A percentile compares a stretch with the other conserved stretches of the same genome.
Evolutionary conservation across 129 eudicot genomes (phyloP).

Genomic region (Pseudognaphalium luteoalbum): DNA sequence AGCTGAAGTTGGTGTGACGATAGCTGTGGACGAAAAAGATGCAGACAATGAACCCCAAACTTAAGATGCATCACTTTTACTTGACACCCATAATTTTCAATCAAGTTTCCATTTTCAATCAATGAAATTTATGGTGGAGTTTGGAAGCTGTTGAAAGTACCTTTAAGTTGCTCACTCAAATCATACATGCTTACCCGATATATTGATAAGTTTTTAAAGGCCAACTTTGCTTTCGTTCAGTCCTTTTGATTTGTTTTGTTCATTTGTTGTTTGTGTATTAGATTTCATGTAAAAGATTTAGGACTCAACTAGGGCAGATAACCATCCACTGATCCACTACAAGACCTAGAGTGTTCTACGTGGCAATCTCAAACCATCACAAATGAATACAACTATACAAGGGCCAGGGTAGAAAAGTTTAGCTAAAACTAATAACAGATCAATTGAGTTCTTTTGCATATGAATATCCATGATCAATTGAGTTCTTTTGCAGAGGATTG

Average conservation of each 20-base stretch:
- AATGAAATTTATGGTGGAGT: not conserved
- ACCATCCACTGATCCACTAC: too few relatives aligned
- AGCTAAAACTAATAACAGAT: too few relatives aligned
- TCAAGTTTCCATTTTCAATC: not conserved
- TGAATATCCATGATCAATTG: not conserved
- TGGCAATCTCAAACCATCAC: too few relatives aligned
- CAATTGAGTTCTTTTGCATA: too few relatives aligned
- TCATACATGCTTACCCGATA: not conserved
- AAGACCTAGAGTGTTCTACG: too few relatives aligned
- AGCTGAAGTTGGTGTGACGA: constrained; percentile 71
- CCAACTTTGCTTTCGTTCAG: not conserved
- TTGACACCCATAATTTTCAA: not conserved
- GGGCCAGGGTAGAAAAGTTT: too few relatives aligned
- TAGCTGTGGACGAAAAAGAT: constrained; percentile 29
- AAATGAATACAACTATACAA: too few relatives aligned
- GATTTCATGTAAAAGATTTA: not conserved
- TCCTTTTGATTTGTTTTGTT: not conserved
- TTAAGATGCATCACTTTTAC: constrained; percentile 2
- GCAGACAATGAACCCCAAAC: constrained; percentile 1
- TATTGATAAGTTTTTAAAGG: not conserved
- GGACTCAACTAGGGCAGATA: too few relatives aligned
- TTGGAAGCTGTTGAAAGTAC: not conserved
- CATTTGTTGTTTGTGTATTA: not conserved
- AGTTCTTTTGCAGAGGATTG: not conserved
- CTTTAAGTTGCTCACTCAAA: not conserved